Percentiles rank a stretch among this genome's conserved stretches.
Evolutionary conservation across 495 filamentous ascomycete species (phyloP).

Genomic region (Penicillium verhagenii): DNA sequence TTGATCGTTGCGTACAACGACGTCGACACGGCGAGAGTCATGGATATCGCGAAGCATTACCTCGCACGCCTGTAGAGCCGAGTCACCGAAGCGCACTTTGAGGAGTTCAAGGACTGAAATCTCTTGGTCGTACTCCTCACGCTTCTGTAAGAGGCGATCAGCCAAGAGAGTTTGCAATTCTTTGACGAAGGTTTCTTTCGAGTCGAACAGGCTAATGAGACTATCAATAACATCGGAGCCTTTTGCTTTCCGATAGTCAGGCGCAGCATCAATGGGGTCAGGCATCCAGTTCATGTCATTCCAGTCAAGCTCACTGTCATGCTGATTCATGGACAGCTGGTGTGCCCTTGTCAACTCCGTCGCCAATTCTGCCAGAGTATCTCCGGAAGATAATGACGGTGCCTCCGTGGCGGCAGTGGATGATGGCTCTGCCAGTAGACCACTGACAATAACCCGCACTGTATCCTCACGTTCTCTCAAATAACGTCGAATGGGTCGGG

Average conservation of each 20-base stretch:
- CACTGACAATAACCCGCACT: slow-evolving; percentile 79
- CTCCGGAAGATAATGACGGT: slow-evolving; percentile 28
- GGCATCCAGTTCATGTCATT: slow-evolving; percentile 90
- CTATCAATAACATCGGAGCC: slow-evolving; percentile 89
- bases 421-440: slow-evolving; percentile 69
- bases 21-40: slow-evolving; percentile 74
- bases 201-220: slow-evolving; percentile 81
- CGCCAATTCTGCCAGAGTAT: slow-evolving; percentile 72
- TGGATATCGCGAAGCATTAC: slow-evolving; percentile 97
- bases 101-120: slow-evolving; percentile 79
- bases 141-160: slow-evolving; percentile 74
- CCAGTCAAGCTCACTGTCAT: slow-evolving; percentile 75
- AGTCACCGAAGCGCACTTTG: slow-evolving; percentile 85
- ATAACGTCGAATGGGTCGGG: slow-evolving; percentile 78
- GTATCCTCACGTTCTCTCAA: slow-evolving; percentile 94
- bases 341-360: slow-evolving; percentile 65
- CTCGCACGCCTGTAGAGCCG: slow-evolving; percentile 82
- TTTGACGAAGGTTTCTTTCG: slow-evolving; percentile 85
- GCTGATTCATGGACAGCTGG: slow-evolving; percentile 45
- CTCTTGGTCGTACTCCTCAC: slow-evolving; percentile 71
- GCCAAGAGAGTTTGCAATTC: slow-evolving; percentile 86
- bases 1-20: slow-evolving; percentile 56
- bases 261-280: slow-evolving; percentile 87
- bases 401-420: slow-evolving; percentile 39
- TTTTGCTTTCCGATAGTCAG: slow-evolving; percentile 87